A percentile compares a stretch with the other conserved stretches of the same genome.
These are phyloP conservation scores for Magnusiomyces sp. DNA, from an alignment of 1,139 yeast genomes.

Conservation along the genomic window DNA sequence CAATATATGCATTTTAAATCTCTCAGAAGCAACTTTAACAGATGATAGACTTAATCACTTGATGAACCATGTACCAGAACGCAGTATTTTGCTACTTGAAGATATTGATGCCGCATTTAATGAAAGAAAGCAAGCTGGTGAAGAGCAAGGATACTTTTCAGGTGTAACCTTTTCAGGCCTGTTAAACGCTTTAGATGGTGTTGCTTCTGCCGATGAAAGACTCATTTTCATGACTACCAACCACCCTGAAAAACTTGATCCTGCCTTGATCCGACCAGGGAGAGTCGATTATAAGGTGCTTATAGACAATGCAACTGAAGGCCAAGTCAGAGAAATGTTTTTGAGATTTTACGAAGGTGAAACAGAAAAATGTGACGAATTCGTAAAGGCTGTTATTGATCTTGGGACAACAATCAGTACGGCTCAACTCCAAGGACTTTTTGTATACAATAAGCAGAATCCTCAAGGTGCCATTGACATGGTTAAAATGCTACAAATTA, in stretches of 20 bases:
- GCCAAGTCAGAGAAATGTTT: conserved; percentile 79
- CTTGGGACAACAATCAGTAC: conserved; percentile 66
- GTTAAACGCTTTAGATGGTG: conserved; percentile 91
- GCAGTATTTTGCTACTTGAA: conserved; percentile 76
- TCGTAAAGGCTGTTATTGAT: conserved; percentile 44
- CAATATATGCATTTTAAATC: conserved; percentile 84
- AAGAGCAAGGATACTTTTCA: conserved; percentile 58
- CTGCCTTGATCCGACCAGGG: conserved; percentile 75
- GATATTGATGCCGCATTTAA: conserved; percentile 96
- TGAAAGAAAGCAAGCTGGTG: conserved; percentile 57
- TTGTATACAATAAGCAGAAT: conserved; percentile 82
- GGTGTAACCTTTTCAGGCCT: conserved; percentile 95
- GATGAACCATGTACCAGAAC: conserved; percentile 91
- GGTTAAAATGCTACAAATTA: conserved; percentile 31
- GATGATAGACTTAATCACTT: conserved; percentile 90
- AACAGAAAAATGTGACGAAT: conserved; percentile 49
- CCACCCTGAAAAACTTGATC: conserved; percentile 88
- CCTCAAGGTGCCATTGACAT: conserved; percentile 69
- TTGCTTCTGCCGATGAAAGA: conserved; percentile 96
- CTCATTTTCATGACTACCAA: conserved; percentile 97
- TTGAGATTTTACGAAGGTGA: conserved; percentile 74
- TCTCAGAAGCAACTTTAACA: conserved; percentile 83
- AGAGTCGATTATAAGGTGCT: conserved; percentile 79
- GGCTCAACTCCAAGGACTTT: conserved; percentile 91
- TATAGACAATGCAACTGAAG: conserved; percentile 75